Base-by-base conservation (phyloP, 2,329 filamentous ascomycete genomes). In the Colletotrichum trifolii region DNA sequence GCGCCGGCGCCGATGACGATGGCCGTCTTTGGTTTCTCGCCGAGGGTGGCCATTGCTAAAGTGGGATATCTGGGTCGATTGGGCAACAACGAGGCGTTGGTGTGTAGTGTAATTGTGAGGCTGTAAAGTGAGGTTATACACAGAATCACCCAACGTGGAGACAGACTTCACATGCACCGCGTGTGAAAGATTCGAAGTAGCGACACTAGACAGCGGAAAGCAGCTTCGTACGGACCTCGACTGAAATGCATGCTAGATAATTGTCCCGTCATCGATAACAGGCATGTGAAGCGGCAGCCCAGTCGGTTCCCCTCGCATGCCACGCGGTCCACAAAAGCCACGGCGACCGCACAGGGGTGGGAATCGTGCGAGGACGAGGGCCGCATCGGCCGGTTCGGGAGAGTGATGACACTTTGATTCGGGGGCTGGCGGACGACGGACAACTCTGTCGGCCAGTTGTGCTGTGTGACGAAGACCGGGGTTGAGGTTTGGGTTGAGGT, bases 1-100 rank as follows among this genome's bases (percentile, higher is more conserved):
- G 87, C 87, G 64, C 91, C 91, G 36, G 91, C 90, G 68, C 73
- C 73, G 58, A 75, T 66, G 62, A 75, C 67, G 35, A 75, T 68
- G 33, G 70, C 72, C 15, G 71, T 73, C 64, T 71, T 73, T 35
- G 67, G 66, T 55, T 72, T 72, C 49, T 68, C 71, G 35, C 83
- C 52, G 42, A 64, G 47, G 6, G 62, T 58, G 25, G 64, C 50
- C 66, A 68, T 68, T 2, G 25, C 13, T 39, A n/a, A 4, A 25
- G n/a, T 1, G 7, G 1, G 1, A 6, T 34, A 0, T 3, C 40
- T 35, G 8, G 36, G 36, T 11, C 3, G 8, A n/a, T 40, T 42
- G 42, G 7, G 11, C 25, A 25, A 5, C 4, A 5, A 25, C 25
- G 25, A 25, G 25, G 25, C 4, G 25, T 25, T 25, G 25, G 25